Conservation (phyloP, 805 yeast genomes). For the Kuraishia ogatae region DNA sequence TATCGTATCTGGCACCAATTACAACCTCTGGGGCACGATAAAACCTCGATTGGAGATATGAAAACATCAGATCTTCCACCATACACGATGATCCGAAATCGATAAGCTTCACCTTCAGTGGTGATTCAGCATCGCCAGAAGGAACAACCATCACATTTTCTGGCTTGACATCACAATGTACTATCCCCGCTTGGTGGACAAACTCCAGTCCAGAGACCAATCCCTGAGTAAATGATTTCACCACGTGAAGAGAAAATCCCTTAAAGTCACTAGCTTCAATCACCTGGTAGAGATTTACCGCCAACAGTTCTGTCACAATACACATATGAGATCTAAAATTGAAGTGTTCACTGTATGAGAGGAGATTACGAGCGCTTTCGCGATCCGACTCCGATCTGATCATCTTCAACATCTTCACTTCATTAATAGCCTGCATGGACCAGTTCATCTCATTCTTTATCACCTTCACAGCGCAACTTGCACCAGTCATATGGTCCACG, state of each 20-base stretch:
- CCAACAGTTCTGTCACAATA: constrained; percentile 64
- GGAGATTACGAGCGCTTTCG: constrained; percentile 26
- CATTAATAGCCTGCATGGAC: constrained; percentile 71
- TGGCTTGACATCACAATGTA: constrained; percentile 85
- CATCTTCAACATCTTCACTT: constrained; percentile 55
- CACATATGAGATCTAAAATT: constrained; percentile 78
- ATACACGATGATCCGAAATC: constrained; percentile 72
- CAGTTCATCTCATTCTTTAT: constrained; percentile 67
- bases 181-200: constrained; percentile 46
- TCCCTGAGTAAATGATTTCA: constrained; percentile 41
- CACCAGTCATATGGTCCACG: constrained; percentile 52
- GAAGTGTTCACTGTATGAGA: constrained; percentile 60
- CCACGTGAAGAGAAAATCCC: constrained; percentile 35
- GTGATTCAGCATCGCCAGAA: constrained; percentile 24
- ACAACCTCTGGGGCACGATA: constrained; percentile 77
- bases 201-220: constrained; percentile 51
- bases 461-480: constrained; percentile 64
- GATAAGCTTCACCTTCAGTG: constrained; percentile 50
- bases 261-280: constrained; percentile 39
- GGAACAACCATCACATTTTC: constrained; percentile 63
- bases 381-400: constrained; percentile 23
- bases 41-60: constrained; percentile 56
- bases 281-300: constrained; percentile 57
- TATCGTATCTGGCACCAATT: constrained; percentile 52
- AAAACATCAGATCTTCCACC: constrained; percentile 31